Percentiles rank a stretch among this genome's conserved stretches.
These are phyloP conservation scores for Ilyonectria robusta DNA, from an alignment of 2,329 filamentous ascomycete species.

Conservation along the genomic window DNA sequence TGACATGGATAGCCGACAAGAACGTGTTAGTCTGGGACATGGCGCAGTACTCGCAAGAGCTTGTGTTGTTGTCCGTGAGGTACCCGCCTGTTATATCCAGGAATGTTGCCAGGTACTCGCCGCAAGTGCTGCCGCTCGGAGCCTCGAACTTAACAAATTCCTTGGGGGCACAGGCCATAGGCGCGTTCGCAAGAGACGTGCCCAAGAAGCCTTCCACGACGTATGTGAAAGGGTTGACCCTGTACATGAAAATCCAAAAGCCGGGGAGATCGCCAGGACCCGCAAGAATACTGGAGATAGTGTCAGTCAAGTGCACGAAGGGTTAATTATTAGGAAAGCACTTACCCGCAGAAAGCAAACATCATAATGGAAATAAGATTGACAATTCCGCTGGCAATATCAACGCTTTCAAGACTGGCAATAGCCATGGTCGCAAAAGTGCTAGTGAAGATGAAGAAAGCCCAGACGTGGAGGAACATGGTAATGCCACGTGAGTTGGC, in stretches of 20 bases:
- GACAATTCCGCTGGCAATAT: slow-evolving; percentile 75
- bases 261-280: slow-evolving; percentile 72
- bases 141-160: slow-evolving; percentile 77
- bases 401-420: slow-evolving; percentile 72
- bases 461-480: slow-evolving; percentile 74
- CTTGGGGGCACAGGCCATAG: slow-evolving; percentile 72
- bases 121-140: slow-evolving; percentile 66
- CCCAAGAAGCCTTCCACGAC: slow-evolving; percentile 77
- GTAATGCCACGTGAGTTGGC: slow-evolving; percentile 65
- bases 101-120: slow-evolving; percentile 66
- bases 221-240: slow-evolving; percentile 82
- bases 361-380: slow-evolving; percentile 75
- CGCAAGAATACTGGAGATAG: slow-evolving; percentile 69
- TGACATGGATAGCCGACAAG: slow-evolving; percentile 57
- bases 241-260: slow-evolving; percentile 86
- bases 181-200: slow-evolving; percentile 72
- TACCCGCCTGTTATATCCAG: slow-evolving; percentile 63
- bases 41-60: slow-evolving; percentile 66
- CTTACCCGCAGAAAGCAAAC: slow-evolving; percentile 75
- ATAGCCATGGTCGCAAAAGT: slow-evolving; percentile 78
- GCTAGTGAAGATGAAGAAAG: slow-evolving; percentile 76
- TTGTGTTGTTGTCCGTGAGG: slow-evolving; percentile 47
- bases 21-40: slow-evolving; percentile 57
- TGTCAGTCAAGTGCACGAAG: background rate
- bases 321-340: slow-evolving; percentile 48